Conservation (phyloP, 345 rosid genomes). For the Lenwebbia sp. region DNA sequence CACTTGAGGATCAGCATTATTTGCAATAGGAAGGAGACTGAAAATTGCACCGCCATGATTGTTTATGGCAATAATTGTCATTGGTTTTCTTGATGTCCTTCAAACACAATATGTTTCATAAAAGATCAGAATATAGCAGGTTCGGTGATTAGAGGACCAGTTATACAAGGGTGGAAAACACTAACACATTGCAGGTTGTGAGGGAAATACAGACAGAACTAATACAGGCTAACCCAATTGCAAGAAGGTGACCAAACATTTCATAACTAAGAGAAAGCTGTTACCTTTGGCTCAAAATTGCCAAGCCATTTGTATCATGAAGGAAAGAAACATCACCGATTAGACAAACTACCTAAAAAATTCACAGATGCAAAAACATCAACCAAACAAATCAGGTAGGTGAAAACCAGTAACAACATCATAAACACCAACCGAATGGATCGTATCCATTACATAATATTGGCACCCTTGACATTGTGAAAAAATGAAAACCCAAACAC, state of each 20-base stretch:
- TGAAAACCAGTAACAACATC: not conserved
- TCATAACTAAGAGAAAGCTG: not conserved
- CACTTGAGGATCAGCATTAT: conserved; percentile 50
- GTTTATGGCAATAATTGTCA: conserved; percentile 83
- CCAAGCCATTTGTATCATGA: conserved; percentile 94
- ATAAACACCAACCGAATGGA: not conserved
- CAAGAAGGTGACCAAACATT: not conserved
- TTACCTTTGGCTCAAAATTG: conserved; percentile 71
- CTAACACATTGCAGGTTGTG: not conserved
- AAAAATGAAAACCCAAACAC: not conserved
- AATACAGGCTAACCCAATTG: not conserved
- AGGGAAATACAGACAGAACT: not conserved
- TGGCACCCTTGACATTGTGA: not conserved
- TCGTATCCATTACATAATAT: not conserved
- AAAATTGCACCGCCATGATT: conserved; percentile 97
- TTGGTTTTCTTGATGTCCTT: conserved; percentile 67
- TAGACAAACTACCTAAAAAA: conserved; percentile 57
- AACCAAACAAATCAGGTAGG: not conserved
- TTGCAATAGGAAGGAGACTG: conserved; percentile 90
- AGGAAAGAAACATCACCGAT: conserved; percentile 93
- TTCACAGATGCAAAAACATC: not conserved
- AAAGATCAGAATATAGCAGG: not conserved
- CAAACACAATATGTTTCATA: conserved; percentile 3
- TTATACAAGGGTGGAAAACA: not conserved
- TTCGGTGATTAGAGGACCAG: not conserved